phyloP scores from a whole-genome alignment of 2,329 filamentous ascomycete species.

The Torrubiella hemipterigena region DNA sequence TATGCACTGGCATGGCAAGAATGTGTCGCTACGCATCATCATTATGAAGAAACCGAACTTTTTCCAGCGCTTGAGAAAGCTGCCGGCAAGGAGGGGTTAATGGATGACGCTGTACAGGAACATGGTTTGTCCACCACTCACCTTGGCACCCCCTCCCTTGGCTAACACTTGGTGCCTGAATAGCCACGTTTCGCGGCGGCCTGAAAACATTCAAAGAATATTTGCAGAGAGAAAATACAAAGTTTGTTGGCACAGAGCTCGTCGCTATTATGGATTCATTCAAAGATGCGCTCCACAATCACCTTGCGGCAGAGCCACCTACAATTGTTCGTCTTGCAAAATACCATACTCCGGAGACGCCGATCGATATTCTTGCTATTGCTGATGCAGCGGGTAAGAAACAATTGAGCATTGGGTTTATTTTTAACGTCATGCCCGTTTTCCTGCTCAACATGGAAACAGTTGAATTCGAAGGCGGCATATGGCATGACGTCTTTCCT shows the following conservation, averaged over 20 bases:
- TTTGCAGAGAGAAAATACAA: constrained; percentile 25
- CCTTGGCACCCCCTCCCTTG: neutral
- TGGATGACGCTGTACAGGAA: constrained; percentile 6
- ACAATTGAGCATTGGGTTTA: constrained; percentile 8
- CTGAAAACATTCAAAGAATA: constrained; percentile 34
- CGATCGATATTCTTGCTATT: constrained; percentile 12
- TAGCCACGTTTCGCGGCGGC: constrained; percentile 15
- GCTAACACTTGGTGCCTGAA: neutral
- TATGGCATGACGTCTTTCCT: constrained; percentile 13
- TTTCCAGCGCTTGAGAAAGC: constrained; percentile 33
- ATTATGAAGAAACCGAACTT: constrained; percentile 37
- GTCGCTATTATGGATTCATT: constrained; percentile 31
- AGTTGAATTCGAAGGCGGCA: constrained; percentile 10
- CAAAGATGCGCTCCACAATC: constrained; percentile 28
- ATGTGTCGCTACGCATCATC: constrained; percentile 40
- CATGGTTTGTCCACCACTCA: neutral
- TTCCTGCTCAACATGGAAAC: constrained; percentile 15
- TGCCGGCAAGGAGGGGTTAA: constrained; percentile 8
- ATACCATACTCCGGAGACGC: constrained; percentile 10
- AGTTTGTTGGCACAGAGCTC: constrained; percentile 28
- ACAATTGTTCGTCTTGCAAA: constrained; percentile 10
- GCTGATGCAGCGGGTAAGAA: constrained; percentile 12
- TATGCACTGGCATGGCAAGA: constrained; percentile 40
- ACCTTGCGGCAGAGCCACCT: constrained; percentile 21
- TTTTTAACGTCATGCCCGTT: constrained; percentile 12